Evolutionary conservation across 2,329 filamentous ascomycete species (phyloP).

Genomic region (Ophiostoma tasmaniense): DNA sequence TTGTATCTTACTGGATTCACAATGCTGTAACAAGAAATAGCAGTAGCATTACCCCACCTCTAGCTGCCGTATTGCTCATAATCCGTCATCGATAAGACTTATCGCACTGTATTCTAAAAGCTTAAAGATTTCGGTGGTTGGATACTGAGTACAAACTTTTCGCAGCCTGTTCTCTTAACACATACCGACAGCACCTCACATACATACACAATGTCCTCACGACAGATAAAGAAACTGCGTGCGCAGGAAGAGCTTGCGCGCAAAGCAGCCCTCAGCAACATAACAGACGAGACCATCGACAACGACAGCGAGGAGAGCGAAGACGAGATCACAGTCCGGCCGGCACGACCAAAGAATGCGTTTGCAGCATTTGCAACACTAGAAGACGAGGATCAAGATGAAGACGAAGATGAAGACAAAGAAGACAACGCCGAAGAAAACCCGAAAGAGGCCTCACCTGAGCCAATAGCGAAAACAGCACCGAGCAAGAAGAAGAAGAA

Average conservation of each 20-base stretch:
- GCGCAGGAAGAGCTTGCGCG: conserved; percentile 36
- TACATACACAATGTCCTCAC: conserved; percentile 36
- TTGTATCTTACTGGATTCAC: too few species aligned
- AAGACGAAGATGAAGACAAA: conserved; percentile 28
- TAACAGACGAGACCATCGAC: conserved; percentile 21
- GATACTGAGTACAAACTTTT: too few species aligned
- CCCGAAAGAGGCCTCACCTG: neutral
- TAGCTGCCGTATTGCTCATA: neutral
- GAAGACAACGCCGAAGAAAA: conserved; percentile 31
- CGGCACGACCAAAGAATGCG: conserved; percentile 20
- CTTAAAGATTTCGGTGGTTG: neutral
- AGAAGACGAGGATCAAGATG: conserved; percentile 28
- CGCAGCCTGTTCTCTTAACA: neutral
- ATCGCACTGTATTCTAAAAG: neutral
- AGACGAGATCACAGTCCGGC: conserved; percentile 21
- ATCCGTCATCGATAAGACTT: neutral
- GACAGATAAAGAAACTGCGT: conserved; percentile 45
- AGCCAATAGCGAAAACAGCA: neutral
- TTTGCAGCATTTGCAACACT: conserved; percentile 46
- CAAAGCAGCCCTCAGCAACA: conserved; percentile 25
- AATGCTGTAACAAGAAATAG: too few species aligned
- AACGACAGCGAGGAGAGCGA: conserved; percentile 27
- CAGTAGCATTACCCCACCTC: neutral
- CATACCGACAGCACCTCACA: neutral
- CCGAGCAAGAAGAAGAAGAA: conserved; percentile 8